Conservation (phyloP, 108 stramenopile genomes). For the Cyclotella cryptica region DNA sequence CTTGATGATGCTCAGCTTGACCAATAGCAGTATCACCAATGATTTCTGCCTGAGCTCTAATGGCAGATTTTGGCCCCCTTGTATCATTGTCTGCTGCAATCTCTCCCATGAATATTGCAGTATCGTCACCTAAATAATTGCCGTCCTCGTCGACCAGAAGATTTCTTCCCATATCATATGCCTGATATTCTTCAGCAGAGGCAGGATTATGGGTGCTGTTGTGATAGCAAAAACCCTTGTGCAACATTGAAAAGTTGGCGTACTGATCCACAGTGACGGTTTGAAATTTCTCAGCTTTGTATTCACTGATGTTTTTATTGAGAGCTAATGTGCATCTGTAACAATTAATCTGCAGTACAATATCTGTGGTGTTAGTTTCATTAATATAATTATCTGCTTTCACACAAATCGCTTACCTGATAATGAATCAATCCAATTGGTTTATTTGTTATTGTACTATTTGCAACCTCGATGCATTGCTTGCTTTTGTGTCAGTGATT, state of each 20-base stretch:
- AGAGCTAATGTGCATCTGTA: neutral
- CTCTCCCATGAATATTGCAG: neutral
- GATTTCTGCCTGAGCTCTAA: neutral
- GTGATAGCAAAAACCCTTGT: slow-evolving; percentile 10
- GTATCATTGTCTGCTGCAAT: neutral
- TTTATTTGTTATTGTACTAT: slow-evolving; percentile 11
- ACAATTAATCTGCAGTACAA: neutral
- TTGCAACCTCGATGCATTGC: neutral
- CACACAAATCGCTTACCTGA: neutral
- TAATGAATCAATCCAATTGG: neutral
- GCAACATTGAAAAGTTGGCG: neutral
- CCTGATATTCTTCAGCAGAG: slow-evolving; percentile 9
- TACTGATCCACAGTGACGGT: neutral
- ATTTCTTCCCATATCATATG: neutral
- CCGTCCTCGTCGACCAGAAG: neutral
- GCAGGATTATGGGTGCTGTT: slow-evolving; percentile 9
- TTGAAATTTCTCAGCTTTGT: too few species aligned
- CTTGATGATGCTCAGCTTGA: neutral
- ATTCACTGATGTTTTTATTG: neutral
- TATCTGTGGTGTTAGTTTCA: too few species aligned
- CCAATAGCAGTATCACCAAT: neutral
- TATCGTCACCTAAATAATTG: neutral
- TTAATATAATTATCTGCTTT: too few species aligned
- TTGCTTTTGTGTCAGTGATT: slow-evolving; percentile 11
- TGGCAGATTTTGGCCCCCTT: neutral